Percentiles rank a stretch among this genome's conserved stretches.
These are phyloP conservation scores for Botrytis fragariae DNA, from an alignment of 2,329 filamentous ascomycete species.

Conservation along the genomic window DNA sequence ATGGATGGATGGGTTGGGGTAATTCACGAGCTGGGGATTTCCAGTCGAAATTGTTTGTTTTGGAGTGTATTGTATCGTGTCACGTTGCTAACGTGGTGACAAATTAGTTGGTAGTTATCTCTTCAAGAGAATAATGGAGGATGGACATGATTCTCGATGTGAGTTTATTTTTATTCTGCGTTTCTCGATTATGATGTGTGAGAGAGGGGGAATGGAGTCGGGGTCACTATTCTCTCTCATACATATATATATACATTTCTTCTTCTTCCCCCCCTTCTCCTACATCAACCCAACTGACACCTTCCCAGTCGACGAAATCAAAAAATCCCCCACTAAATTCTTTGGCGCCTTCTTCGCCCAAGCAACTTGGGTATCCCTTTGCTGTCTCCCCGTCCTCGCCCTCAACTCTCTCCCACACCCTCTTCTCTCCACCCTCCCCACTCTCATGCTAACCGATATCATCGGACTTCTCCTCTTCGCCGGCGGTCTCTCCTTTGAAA, in stretches of 20 bases:
- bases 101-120: conserved; percentile 8
- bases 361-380: conserved; percentile 67
- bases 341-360: conserved; percentile 57
- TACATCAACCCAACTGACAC: not conserved
- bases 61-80: not conserved
- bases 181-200: not conserved
- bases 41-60: not conserved
- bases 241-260: not conserved
- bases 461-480: conserved; percentile 57
- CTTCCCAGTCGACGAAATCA: conserved; percentile 48
- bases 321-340: conserved; percentile 52
- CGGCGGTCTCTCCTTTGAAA: conserved; percentile 59
- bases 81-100: not conserved
- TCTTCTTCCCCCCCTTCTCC: not conserved
- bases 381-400: conserved; percentile 61
- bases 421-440: conserved; percentile 49
- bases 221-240: too few relatives aligned
- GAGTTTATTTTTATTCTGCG: not conserved
- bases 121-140: not conserved
- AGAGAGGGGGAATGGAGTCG: not conserved
- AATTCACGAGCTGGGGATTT: not conserved
- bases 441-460: conserved; percentile 51
- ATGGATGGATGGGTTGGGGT: not conserved
- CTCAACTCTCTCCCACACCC: conserved; percentile 59
- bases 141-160: conserved; percentile 12